Conservation (phyloP, 441 rosid species). For the Cnidoscolus chayamansa region DNA sequence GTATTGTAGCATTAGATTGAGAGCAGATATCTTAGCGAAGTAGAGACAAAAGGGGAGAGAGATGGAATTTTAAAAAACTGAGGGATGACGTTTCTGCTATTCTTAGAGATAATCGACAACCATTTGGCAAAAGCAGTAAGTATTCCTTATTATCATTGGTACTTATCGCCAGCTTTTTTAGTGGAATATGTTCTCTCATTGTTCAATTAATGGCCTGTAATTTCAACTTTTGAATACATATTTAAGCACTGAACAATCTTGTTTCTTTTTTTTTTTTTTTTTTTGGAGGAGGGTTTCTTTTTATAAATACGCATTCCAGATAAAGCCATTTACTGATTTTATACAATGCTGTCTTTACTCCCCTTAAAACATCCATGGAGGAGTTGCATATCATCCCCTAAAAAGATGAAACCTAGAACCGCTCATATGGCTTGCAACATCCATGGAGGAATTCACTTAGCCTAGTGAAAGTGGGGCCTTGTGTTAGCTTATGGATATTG, state of each 20-base stretch:
- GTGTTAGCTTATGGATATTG: not conserved
- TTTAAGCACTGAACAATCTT: not conserved
- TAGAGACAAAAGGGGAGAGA: not conserved
- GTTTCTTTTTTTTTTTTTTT: not conserved
- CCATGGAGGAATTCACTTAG: not conserved
- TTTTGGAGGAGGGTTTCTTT: too few species aligned
- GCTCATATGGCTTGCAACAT: not conserved
- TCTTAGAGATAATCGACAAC: not conserved
- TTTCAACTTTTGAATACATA: not conserved
- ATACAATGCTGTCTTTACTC: too few species aligned
- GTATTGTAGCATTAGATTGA: not conserved
- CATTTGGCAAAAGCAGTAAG: not conserved
- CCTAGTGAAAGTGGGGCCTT: not conserved
- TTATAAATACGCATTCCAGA: too few species aligned
- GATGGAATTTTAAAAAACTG: too few species aligned
- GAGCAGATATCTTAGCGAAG: not conserved
- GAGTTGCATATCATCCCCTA: too few species aligned
- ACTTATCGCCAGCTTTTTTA: not conserved
- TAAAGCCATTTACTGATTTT: too few species aligned
- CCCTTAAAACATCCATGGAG: too few species aligned
- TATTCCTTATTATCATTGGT: not conserved
- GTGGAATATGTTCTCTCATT: constrained; percentile 1
- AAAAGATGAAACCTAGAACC: too few species aligned
- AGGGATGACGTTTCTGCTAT: too few species aligned
- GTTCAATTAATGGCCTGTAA: not conserved